Conservation (phyloP, 495 filamentous ascomycete genomes). For the Penicillium steckii region DNA sequence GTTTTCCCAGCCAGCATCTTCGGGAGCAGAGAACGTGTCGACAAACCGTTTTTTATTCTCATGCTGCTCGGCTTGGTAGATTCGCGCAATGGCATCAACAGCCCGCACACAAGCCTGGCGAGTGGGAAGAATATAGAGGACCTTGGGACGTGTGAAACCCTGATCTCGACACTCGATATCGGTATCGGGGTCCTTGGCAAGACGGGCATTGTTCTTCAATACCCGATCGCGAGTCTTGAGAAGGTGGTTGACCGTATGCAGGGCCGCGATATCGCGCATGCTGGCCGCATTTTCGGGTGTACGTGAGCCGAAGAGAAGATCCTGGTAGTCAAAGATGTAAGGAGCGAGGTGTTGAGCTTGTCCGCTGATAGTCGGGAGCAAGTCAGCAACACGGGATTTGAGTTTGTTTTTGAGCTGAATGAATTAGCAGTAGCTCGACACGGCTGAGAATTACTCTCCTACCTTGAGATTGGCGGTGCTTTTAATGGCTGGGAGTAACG, state of each 20-base stretch:
- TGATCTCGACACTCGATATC: constrained; percentile 86
- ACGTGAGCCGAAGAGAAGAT: constrained; percentile 75
- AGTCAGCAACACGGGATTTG: constrained; percentile 30
- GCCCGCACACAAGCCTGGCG: constrained; percentile 76
- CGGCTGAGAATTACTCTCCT: neutral
- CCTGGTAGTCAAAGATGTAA: constrained; percentile 69
- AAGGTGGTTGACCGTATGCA: constrained; percentile 87
- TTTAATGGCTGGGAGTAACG: constrained; percentile 36
- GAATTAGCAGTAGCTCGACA: neutral
- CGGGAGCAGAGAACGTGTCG: constrained; percentile 67
- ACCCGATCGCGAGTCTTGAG: constrained; percentile 91
- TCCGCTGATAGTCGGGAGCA: constrained; percentile 34
- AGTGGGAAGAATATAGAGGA: constrained; percentile 86
- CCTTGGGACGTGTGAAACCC: constrained; percentile 92
- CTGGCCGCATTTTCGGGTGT: constrained; percentile 60
- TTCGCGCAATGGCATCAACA: constrained; percentile 67
- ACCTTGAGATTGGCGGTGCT: constrained; percentile 40
- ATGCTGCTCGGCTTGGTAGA: constrained; percentile 83
- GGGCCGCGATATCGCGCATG: constrained; percentile 68
- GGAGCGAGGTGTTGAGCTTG: constrained; percentile 36
- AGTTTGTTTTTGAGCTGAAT: constrained; percentile 48
- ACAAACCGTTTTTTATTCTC: constrained; percentile 93
- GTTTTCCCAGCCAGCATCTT: constrained; percentile 62
- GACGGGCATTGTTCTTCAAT: constrained; percentile 83
- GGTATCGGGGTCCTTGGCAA: constrained; percentile 58